phyloP scores from a whole-genome alignment of 805 yeast genomes.

The Wickerhamiella allomyrinae region DNA sequence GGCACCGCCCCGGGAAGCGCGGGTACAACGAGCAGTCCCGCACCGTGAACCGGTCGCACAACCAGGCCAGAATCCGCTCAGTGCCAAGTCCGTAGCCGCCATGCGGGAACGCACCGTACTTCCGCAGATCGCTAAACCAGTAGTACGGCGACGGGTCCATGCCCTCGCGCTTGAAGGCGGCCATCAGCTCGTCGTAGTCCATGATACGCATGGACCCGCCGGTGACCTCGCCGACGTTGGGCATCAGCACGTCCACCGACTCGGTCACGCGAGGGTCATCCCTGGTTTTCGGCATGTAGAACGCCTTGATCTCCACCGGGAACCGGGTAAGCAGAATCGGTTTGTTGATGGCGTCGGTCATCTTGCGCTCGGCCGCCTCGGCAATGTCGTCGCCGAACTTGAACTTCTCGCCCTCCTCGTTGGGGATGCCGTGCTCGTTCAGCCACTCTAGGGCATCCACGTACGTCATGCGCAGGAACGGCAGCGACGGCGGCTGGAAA shows the following conservation, averaged over 20 bases:
- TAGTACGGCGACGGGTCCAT: slow-evolving; percentile 74
- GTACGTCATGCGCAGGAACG: slow-evolving; percentile 87
- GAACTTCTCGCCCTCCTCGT: slow-evolving; percentile 89
- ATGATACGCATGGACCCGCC: slow-evolving; percentile 99
- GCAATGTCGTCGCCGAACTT: slow-evolving; percentile 98
- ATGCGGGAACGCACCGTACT: slow-evolving; percentile 95
- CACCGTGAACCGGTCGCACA: slow-evolving; percentile 93
- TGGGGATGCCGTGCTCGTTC: slow-evolving; percentile 83
- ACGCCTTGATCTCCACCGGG: slow-evolving; percentile 95
- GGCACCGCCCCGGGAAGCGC: slow-evolving; percentile 95
- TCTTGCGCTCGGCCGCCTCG: slow-evolving; percentile 97
- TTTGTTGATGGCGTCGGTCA: slow-evolving; percentile 88
- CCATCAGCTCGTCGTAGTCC: slow-evolving; percentile 65
- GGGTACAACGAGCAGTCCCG: slow-evolving; percentile 97
- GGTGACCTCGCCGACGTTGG: slow-evolving; percentile 96
- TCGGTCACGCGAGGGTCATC: slow-evolving; percentile 94
- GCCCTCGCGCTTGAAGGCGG: slow-evolving; percentile 85
- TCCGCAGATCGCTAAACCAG: slow-evolving; percentile 93
- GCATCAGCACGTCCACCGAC: slow-evolving; percentile 96
- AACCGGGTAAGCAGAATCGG: slow-evolving; percentile 87
- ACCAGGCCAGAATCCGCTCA: slow-evolving; percentile 96
- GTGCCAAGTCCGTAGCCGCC: slow-evolving; percentile 99
- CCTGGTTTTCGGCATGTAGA: slow-evolving; percentile 87
- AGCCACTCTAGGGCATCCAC: slow-evolving; percentile 89
- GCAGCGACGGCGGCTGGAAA: slow-evolving; percentile 66